These are phyloP conservation scores for Phoma sp. DNA, from an alignment of 2,329 filamentous ascomycete genomes.

Conservation along the genomic window DNA sequence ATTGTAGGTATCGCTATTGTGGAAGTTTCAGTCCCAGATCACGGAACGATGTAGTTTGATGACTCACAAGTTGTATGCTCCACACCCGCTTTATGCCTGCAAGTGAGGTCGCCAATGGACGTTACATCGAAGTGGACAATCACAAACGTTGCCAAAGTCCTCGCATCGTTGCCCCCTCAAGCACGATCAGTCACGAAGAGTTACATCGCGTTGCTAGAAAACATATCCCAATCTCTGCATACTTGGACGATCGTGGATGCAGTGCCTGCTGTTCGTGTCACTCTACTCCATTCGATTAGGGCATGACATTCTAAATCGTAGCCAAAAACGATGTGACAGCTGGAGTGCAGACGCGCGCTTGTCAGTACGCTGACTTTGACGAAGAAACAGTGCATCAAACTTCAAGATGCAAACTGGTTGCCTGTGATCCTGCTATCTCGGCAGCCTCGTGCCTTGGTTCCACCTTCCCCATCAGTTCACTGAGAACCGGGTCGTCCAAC, in stretches of 20 bases:
- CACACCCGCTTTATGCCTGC: background rate
- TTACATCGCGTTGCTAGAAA: background rate
- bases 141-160: background rate
- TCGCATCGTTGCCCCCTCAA: background rate
- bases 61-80: background rate
- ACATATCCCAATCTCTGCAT: background rate
- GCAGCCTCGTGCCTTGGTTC: background rate
- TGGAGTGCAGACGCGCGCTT: background rate
- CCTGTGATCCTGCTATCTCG: background rate
- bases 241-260: background rate
- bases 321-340: background rate
- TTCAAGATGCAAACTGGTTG: background rate
- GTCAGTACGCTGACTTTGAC: background rate
- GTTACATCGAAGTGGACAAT: background rate
- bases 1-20: background rate
- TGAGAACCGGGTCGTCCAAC: background rate
- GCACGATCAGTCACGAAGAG: background rate
- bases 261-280: background rate
- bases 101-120: background rate
- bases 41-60: background rate
- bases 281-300: background rate
- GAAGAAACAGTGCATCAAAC: background rate
- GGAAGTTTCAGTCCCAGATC: background rate
- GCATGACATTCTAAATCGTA: background rate
- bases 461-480: background rate